phyloP scores from a whole-genome alignment of 2,329 filamentous ascomycete species.

The Xenoacremonium recifei region DNA sequence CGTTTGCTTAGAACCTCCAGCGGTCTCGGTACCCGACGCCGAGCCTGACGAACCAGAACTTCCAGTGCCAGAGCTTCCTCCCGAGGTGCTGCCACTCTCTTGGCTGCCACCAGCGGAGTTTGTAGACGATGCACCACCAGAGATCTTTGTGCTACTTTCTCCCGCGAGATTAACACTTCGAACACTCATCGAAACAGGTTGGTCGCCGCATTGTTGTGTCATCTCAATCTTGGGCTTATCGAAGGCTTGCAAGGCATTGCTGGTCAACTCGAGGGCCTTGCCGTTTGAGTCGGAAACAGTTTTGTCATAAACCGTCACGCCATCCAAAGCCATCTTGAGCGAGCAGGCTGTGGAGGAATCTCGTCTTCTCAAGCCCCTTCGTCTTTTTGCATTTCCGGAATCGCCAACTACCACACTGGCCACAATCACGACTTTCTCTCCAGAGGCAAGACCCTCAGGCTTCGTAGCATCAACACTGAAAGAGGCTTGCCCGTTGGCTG shows the following conservation, averaged over 20 bases:
- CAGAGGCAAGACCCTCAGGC: not conserved
- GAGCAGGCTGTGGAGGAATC: constrained; percentile 2
- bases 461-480: constrained; percentile 6
- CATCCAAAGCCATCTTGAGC: constrained; percentile 7
- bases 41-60: too few species aligned
- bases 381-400: not conserved
- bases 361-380: not conserved
- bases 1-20: too few species aligned
- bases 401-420: constrained; percentile 7
- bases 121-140: not conserved
- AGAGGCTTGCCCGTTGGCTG: constrained; percentile 5
- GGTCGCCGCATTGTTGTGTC: constrained; percentile 8
- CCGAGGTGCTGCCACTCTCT: not conserved
- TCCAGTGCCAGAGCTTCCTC: not conserved
- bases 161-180: constrained; percentile 1
- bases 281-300: constrained; percentile 1
- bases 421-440: constrained; percentile 1
- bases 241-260: not conserved
- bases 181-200: constrained; percentile 7
- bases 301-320: constrained; percentile 3
- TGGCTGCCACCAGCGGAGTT: not conserved
- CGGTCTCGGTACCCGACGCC: too few species aligned
- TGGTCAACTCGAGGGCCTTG: constrained; percentile 2
- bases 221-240: constrained; percentile 7
- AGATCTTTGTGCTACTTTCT: not conserved